Evolutionary conservation across 805 yeast species (phyloP).

Genomic region (Wickerhamomyces rabaulensis): DNA sequence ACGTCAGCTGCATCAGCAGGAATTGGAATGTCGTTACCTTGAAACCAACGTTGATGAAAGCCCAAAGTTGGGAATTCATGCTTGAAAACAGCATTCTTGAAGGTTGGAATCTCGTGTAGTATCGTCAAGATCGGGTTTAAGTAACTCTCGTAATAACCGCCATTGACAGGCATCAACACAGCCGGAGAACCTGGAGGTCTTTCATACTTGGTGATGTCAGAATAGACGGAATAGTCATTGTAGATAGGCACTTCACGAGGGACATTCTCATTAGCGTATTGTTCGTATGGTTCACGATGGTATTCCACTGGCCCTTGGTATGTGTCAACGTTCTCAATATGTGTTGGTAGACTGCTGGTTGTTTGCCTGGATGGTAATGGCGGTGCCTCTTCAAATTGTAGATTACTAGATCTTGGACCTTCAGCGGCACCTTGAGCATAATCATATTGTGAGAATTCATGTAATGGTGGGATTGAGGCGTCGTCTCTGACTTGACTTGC

Average conservation of each 20-base stretch:
- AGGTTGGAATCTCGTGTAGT: constrained; percentile 31
- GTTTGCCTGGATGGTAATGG: neutral
- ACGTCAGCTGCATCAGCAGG: constrained; percentile 6
- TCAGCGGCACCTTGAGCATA: neutral
- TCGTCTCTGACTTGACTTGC: neutral
- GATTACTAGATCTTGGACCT: neutral
- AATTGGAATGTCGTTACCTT: constrained; percentile 15
- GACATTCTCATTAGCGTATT: neutral
- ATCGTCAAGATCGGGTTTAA: constrained; percentile 37
- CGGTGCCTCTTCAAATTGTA: neutral
- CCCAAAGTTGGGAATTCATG: constrained; percentile 31
- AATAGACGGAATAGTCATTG: constrained; percentile 22
- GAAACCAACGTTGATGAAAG: constrained; percentile 37
- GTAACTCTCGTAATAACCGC: constrained; percentile 32
- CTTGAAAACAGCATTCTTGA: constrained; percentile 27
- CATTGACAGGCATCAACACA: constrained; percentile 30
- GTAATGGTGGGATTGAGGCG: neutral
- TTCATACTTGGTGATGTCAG: constrained; percentile 26
- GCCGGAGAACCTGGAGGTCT: constrained; percentile 24
- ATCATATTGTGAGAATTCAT: neutral
- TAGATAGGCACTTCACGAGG: neutral
- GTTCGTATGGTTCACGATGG: neutral
- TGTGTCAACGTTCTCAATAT: constrained; percentile 1
- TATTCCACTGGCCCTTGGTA: neutral
- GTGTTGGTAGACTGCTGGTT: neutral